Evolutionary conservation across 176 grass and related monocot genomes (phyloP).

Genomic region (Cenchrus americanus): DNA sequence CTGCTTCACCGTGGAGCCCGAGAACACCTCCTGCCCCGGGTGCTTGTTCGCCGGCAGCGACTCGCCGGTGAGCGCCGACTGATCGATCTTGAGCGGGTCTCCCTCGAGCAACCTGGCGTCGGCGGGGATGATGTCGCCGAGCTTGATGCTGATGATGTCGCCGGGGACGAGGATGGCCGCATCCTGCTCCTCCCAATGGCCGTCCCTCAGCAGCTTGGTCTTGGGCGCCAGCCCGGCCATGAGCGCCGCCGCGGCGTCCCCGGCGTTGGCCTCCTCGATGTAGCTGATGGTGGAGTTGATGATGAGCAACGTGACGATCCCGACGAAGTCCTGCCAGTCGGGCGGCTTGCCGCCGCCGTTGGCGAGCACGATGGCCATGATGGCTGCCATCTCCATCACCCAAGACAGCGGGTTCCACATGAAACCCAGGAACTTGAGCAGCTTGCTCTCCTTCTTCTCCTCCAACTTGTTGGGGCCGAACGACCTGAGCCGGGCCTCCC

Average conservation of each 20-base stretch:
- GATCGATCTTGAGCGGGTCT: conserved; percentile 91
- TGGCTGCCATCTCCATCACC: conserved; percentile 92
- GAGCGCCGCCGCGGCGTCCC: conserved; percentile 80
- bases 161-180: conserved; percentile 85
- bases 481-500: conserved; percentile 49
- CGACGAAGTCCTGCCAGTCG: conserved; percentile 95
- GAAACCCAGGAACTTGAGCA: conserved; percentile 95
- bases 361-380: conserved; percentile 92
- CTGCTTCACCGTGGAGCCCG: conserved; percentile 86
- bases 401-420: conserved; percentile 97
- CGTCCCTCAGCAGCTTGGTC: conserved; percentile 86
- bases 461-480: conserved; percentile 97
- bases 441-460: conserved; percentile 92
- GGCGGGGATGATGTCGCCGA: conserved; percentile 94
- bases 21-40: conserved; percentile 92
- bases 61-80: conserved; percentile 91
- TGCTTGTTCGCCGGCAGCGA: conserved; percentile 79
- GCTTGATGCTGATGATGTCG: conserved; percentile 98
- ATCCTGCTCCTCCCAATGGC: conserved; percentile 80
- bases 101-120: conserved; percentile 86
- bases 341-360: conserved; percentile 77
- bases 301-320: conserved; percentile 77
- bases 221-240: conserved; percentile 90
- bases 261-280: conserved; percentile 92
- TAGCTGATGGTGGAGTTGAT: conserved; percentile 97